Base-by-base conservation (phyloP, 2,329 filamentous ascomycete genomes). In the Rutstroemia sydowiana region DNA sequence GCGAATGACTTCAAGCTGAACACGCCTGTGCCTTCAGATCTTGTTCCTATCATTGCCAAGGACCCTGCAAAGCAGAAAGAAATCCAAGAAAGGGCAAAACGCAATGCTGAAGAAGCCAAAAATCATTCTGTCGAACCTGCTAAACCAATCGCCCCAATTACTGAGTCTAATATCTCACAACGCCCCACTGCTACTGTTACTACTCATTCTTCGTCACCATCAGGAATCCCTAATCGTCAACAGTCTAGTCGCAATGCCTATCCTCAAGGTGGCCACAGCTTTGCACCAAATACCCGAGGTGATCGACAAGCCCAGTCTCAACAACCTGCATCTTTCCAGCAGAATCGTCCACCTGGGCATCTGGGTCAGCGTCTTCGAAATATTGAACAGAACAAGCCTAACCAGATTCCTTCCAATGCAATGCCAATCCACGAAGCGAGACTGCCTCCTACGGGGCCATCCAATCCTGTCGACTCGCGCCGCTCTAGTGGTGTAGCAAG, bases 31-130 rank as follows among this genome's bases (percentile, higher is more conserved):
- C 93, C 93, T 1, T 84, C 81, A 47, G 93, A 98, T 68, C 72
- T 98, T 32, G 90, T 98, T 26, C 85, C 88, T 1, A 98, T 98
- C 59, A 85, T 98, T 55, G 92, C 93, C 53, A 98, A 97, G 68
- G 93, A 98, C 66, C 90, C 90, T n/a, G 78, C 75, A 42, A 98
- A 96, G 72, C 93, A 97, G 70, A 84, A 90, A 63, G 83, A 91
- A 65, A 97, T 98, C 57, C 85, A 95, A 64, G 86, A 90, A 61
- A 95, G 91, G 69, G 89, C 89, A 1, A 82, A 88, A 55, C 81
- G 82, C 64, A 85, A 92, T 59, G 84, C 82, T 2, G 83, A 88
- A 56, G 79, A 83, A 57, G 72, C 63, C 67, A 81, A 71, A 65
- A 66, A 69, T 11, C 66, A 71, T 20, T 64, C 71, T 51, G 64